Percentiles rank a stretch among this genome's conserved stretches.
Evolutionary conservation across 2,329 filamentous ascomycete species (phyloP).

Genomic region (Aspergillus carbonarius): DNA sequence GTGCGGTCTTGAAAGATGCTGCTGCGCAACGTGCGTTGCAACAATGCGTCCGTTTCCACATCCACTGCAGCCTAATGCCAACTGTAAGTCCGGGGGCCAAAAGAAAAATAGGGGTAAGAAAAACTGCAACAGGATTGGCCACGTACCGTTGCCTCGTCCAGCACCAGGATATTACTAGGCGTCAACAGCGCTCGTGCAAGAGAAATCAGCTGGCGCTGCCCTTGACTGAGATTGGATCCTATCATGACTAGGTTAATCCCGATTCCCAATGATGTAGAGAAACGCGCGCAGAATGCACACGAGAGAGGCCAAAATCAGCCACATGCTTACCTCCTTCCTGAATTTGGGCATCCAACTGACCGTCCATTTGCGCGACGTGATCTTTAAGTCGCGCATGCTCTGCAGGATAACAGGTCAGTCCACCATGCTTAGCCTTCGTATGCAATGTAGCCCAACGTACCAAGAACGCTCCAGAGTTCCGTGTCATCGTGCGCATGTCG

Average conservation of each 20-base stretch:
- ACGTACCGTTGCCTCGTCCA: slow-evolving; percentile 88
- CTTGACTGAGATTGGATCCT: slow-evolving; percentile 94
- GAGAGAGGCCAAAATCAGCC: not conserved
- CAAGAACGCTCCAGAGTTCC: slow-evolving; percentile 91
- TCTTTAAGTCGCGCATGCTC: slow-evolving; percentile 94
- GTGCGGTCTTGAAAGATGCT: slow-evolving; percentile 82
- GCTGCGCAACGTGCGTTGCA: slow-evolving; percentile 63
- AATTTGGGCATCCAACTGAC: slow-evolving; percentile 84
- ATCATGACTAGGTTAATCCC: slow-evolving; percentile 18
- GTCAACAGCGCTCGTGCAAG: slow-evolving; percentile 90
- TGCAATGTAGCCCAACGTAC: slow-evolving; percentile 53
- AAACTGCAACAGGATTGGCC: not conserved
- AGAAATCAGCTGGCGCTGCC: slow-evolving; percentile 90
- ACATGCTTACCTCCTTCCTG: slow-evolving; percentile 80
- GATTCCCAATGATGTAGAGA: not conserved
- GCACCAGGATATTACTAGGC: slow-evolving; percentile 92
- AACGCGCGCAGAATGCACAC: not conserved
- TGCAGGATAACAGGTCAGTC: slow-evolving; percentile 47
- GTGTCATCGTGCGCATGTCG: slow-evolving; percentile 95
- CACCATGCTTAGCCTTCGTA: slow-evolving; percentile 17
- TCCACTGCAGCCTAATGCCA: slow-evolving; percentile 62
- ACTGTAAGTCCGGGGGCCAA: slow-evolving; percentile 17
- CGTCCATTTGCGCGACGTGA: slow-evolving; percentile 80
- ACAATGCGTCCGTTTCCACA: slow-evolving; percentile 65
- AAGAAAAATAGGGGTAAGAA: not conserved